Conservation (phyloP, 1,139 yeast species). For the Groenewaldozyma auringiensis region DNA sequence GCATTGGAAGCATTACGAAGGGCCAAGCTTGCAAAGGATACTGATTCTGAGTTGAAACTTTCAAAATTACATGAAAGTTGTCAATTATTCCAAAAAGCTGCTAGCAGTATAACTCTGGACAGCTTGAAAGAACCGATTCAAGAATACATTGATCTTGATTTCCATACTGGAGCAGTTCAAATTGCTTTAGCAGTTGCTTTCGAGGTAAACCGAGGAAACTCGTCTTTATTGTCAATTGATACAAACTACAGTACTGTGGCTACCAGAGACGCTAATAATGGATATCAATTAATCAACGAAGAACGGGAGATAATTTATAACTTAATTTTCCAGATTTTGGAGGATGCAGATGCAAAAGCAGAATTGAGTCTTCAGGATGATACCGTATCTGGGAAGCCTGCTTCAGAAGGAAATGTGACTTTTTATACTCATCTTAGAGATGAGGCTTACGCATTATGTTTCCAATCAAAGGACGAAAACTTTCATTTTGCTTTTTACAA, state of each 20-base stretch:
- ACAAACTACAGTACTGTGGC: slow-evolving; percentile 31
- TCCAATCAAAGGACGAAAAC: slow-evolving; percentile 63
- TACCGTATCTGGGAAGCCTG: slow-evolving; percentile 16
- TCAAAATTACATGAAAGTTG: slow-evolving; percentile 72
- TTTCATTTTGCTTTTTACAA: slow-evolving; percentile 90
- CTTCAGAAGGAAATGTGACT: slow-evolving; percentile 9
- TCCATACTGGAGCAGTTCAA: slow-evolving; percentile 79
- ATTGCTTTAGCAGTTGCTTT: slow-evolving; percentile 71
- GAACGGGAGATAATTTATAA: slow-evolving; percentile 57
- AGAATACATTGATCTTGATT: slow-evolving; percentile 70
- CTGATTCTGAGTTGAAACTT: slow-evolving; percentile 59
- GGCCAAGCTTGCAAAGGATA: slow-evolving; percentile 65
- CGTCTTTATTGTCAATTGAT: slow-evolving; percentile 32
- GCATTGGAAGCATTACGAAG: slow-evolving; percentile 87
- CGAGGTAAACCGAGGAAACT: slow-evolving; percentile 53
- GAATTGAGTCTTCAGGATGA: slow-evolving; percentile 27
- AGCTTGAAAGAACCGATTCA: slow-evolving; percentile 73
- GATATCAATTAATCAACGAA: slow-evolving; percentile 38
- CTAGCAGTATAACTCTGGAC: slow-evolving; percentile 68
- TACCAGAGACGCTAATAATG: slow-evolving; percentile 43
- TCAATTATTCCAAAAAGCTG: slow-evolving; percentile 68
- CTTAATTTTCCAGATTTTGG: slow-evolving; percentile 64
- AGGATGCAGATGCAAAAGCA: slow-evolving; percentile 63
- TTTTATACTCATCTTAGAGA: slow-evolving; percentile 55
- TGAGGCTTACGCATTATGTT: slow-evolving; percentile 65